Base-by-base conservation (phyloP, 140 eudicot species). In the Erigeron philadelphicus region DNA sequence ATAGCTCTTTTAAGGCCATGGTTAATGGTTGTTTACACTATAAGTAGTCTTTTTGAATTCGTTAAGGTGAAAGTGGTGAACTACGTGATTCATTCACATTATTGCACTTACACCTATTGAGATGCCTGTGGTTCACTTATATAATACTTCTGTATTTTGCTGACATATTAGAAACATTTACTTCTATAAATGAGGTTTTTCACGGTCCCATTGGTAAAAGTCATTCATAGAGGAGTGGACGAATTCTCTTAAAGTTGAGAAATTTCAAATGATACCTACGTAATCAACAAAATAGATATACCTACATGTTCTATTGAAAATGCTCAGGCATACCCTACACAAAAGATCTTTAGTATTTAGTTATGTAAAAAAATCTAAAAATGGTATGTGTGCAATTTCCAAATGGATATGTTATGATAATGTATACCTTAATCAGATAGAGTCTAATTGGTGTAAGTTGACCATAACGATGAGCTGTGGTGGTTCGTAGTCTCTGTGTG, bases 1-100 rank as follows among this genome's bases (percentile, higher is more conserved):
- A 50, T 48, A 40, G 16, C 75, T 35, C 53, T 47, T 13, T 68
- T 44, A 6, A 68, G 41, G 61, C 48, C 63, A 49, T 59, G 18
- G 9, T 61, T 48, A 59, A 60, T 59, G 71, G 46, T 9, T 60
- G 62, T 44, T 38, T 68, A 18, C 52, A 35, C 52, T 38, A 12
- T 19, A 52, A 52, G 58, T 46, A 31, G 50, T 60, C 49, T 35
- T 48, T 53, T 53, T 53, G 7, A 1, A 53, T n/a, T 17, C 16
- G 1, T n/a, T 50, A 50, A 16, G 12, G 23, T 16, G n/a, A n/a
- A n/a, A n/a, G n/a, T n/a, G n/a, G n/a, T n/a, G 59, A 50, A 19
- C 19, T n/a, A n/a, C 6, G 17, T 50, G 38, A 0, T 15, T 44
- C 12, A 31, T 31, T 31, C 41, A 21, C 70, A 35, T 44, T 64